Percentiles rank a stretch among this genome's conserved stretches.
Evolutionary conservation across 208 protist species (phyloP).

Genomic region (Trypanosoma grayi): DNA sequence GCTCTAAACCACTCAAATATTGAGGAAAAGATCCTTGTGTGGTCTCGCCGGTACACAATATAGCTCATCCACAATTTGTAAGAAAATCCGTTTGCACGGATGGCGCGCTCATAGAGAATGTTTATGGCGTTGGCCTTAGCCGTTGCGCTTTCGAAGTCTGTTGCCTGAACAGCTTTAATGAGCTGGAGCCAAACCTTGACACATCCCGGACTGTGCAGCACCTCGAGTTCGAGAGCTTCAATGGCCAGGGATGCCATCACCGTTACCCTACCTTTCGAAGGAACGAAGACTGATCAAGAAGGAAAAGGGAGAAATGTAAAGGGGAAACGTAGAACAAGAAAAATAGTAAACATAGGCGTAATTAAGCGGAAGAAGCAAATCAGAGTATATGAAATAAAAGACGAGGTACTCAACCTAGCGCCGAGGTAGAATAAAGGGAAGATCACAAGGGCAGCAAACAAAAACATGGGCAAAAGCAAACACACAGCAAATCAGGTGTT

Average conservation of each 20-base stretch:
- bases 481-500: not conserved
- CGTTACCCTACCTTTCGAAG: slow-evolving; percentile 20
- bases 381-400: too few relatives aligned
- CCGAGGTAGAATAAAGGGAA: too few relatives aligned
- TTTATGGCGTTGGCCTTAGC: slow-evolving; percentile 62
- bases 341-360: not conserved
- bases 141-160: slow-evolving; percentile 19
- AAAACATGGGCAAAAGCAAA: not conserved
- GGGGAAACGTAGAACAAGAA: too few relatives aligned
- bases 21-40: slow-evolving; percentile 37
- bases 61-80: slow-evolving; percentile 86
- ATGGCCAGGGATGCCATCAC: slow-evolving; percentile 5
- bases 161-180: slow-evolving; percentile 20
- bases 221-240: slow-evolving; percentile 66
- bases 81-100: slow-evolving; percentile 64
- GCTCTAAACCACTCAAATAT: slow-evolving; percentile 64
- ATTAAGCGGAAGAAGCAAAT: too few relatives aligned
- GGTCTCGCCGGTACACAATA: slow-evolving; percentile 47
- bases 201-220: slow-evolving; percentile 39
- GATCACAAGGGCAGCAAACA: not conserved
- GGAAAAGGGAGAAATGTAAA: too few relatives aligned
- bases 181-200: slow-evolving; percentile 74
- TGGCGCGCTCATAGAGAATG: slow-evolving; percentile 68
- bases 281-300: too few relatives aligned
- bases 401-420: too few relatives aligned